Conservation (phyloP, 371 early-diverging fungal genomes). For the Apophysomyces trapeziformis region DNA sequence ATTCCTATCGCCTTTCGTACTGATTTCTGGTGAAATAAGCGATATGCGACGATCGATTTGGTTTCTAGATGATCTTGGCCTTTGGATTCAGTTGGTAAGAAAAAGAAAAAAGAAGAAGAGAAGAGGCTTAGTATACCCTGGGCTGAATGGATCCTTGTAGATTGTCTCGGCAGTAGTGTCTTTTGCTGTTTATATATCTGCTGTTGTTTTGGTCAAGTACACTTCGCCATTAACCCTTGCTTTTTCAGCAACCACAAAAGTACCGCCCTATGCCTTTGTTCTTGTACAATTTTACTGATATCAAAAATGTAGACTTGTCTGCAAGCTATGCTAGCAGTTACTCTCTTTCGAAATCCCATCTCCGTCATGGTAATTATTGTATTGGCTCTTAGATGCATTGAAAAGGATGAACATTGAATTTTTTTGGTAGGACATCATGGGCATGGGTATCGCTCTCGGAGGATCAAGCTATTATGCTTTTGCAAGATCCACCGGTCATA, state of each 20-base stretch:
- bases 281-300: background rate
- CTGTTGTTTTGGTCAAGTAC: constrained; percentile 19
- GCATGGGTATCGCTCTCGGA: background rate
- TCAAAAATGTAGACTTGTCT: background rate
- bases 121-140: too few species aligned
- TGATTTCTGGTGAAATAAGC: constrained; percentile 23
- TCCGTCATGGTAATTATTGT: background rate
- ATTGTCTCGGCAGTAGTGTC: constrained; percentile 17
- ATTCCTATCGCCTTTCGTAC: background rate
- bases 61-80: constrained; percentile 22
- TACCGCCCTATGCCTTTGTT: background rate
- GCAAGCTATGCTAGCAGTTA: background rate
- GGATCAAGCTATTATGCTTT: background rate
- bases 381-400: too few species aligned
- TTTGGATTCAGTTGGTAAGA: constrained; percentile 29
- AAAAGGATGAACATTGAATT: too few species aligned
- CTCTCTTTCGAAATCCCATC: background rate
- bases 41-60: background rate
- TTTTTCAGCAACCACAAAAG: constrained; percentile 19
- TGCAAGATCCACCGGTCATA: background rate
- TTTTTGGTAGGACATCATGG: background rate
- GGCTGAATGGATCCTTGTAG: background rate
- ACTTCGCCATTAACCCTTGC: constrained; percentile 18
- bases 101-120: too few species aligned
- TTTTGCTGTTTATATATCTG: constrained; percentile 14